phyloP scores from a whole-genome alignment of 1,284 basidiomycete genomes.

The Puccinia polysora region DNA sequence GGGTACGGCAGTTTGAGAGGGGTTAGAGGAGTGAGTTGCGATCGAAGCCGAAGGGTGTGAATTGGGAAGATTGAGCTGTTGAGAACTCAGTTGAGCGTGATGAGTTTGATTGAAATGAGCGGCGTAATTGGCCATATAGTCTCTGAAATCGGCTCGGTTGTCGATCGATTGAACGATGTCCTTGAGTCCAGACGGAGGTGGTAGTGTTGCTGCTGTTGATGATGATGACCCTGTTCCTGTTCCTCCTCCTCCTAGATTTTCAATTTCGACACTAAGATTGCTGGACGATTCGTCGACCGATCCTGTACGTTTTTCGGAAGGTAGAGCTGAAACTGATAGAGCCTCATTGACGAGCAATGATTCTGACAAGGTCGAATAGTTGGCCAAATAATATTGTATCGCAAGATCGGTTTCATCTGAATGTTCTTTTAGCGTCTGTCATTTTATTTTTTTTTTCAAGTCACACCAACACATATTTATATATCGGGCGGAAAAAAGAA shows the following conservation, averaged over 20 bases:
- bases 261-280: constrained; percentile 18
- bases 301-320: constrained; percentile 48
- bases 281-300: constrained; percentile 59
- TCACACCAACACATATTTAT: no score
- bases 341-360: constrained; percentile 84
- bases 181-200: constrained; percentile 71
- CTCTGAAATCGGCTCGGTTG: constrained; percentile 87
- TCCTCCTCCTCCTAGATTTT: neutral
- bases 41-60: constrained; percentile 33
- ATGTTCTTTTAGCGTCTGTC: constrained; percentile 85
- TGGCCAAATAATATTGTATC: constrained; percentile 88
- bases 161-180: constrained; percentile 84
- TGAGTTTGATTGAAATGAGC: constrained; percentile 50
- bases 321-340: constrained; percentile 66
- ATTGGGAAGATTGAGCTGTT: neutral
- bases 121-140: constrained; percentile 94
- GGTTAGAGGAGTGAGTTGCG: constrained; percentile 25
- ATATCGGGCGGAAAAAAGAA: no score
- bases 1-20: constrained; percentile 48
- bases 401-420: constrained; percentile 94
- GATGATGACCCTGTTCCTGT: no score
- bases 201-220: no score
- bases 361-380: constrained; percentile 92
- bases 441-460: no score
- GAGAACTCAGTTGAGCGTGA: constrained; percentile 17